Percentiles rank a stretch among this genome's conserved stretches.
These are phyloP conservation scores for Dothideomycetes sp. DNA, from an alignment of 2,329 filamentous ascomycete species.

Conservation along the genomic window DNA sequence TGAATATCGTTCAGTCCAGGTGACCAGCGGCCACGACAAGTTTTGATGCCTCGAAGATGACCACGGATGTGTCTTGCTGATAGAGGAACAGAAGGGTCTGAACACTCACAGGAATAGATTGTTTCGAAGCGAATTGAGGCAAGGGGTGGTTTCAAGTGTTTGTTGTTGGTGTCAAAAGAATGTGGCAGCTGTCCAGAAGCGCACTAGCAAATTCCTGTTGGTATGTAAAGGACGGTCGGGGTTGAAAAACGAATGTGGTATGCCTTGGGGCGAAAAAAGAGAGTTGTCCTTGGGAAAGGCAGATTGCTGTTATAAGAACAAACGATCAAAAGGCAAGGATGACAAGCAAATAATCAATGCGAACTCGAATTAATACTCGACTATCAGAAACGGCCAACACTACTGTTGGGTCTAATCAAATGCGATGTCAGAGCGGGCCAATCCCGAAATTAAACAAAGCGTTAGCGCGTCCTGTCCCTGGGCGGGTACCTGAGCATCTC, in stretches of 20 bases:
- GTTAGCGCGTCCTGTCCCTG: too few relatives aligned
- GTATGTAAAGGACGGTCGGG: slow-evolving; percentile 8
- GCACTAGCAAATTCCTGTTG: slow-evolving; percentile 10
- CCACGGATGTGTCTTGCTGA: neutral
- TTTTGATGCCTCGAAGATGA: slow-evolving; percentile 9
- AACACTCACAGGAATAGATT: slow-evolving; percentile 11
- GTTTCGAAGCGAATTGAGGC: slow-evolving; percentile 9
- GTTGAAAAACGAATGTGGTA: slow-evolving; percentile 12
- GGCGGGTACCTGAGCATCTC: too few relatives aligned
- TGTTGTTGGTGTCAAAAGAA: slow-evolving; percentile 11
- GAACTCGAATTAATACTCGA: too few relatives aligned
- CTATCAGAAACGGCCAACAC: too few relatives aligned
- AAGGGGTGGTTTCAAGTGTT: slow-evolving; percentile 9
- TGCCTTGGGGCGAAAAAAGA: slow-evolving; percentile 6
- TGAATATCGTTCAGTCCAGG: slow-evolving; percentile 3
- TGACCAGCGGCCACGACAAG: slow-evolving; percentile 2
- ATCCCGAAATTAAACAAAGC: too few relatives aligned
- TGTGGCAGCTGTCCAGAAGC: slow-evolving; percentile 12
- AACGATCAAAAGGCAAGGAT: slow-evolving; percentile 2
- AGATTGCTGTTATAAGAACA: slow-evolving; percentile 5
- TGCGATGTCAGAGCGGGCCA: too few relatives aligned
- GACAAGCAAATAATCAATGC: too few relatives aligned
- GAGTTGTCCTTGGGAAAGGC: slow-evolving; percentile 2
- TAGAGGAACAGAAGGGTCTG: neutral
- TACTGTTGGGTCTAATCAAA: too few relatives aligned